Percentiles rank a stretch among this genome's conserved stretches.
phyloP scores from a whole-genome alignment of 2,329 filamentous ascomycete genomes.

The Coniella vitis region DNA sequence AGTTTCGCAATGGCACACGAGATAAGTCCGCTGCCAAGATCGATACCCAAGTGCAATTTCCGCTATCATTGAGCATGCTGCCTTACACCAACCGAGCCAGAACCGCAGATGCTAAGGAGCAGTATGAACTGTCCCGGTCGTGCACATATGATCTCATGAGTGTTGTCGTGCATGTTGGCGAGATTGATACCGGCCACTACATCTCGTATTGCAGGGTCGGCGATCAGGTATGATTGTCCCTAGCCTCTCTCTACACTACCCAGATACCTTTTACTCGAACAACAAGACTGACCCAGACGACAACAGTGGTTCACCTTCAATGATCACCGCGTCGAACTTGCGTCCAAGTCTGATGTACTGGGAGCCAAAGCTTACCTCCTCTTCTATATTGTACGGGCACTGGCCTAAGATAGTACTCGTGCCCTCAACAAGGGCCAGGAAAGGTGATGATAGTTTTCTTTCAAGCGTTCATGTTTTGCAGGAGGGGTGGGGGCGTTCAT shows the following conservation, averaged over 20 bases:
- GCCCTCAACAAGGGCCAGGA: neutral
- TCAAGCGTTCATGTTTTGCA: constrained; percentile 2
- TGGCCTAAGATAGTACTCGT: constrained; percentile 31
- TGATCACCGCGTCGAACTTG: constrained; percentile 84
- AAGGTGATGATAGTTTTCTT: constrained; percentile 2
- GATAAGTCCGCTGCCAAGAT: constrained; percentile 77
- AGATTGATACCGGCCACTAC: constrained; percentile 89
- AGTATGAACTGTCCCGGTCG: constrained; percentile 51
- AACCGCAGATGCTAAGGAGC: constrained; percentile 41
- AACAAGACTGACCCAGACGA: constrained; percentile 6
- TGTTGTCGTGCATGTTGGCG: constrained; percentile 88
- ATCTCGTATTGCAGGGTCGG: constrained; percentile 81
- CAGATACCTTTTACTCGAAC: neutral
- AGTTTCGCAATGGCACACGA: constrained; percentile 60
- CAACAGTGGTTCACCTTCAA: constrained; percentile 89
- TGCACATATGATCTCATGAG: constrained; percentile 83
- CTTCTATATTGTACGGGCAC: constrained; percentile 70
- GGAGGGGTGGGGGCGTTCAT: constrained; percentile 1
- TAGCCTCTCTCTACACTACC: constrained; percentile 2
- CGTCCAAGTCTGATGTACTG: constrained; percentile 77
- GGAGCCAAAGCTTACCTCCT: constrained; percentile 82
- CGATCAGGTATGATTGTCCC: constrained; percentile 51
- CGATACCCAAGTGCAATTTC: constrained; percentile 79
- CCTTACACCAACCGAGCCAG: constrained; percentile 73
- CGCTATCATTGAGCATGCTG: constrained; percentile 79